phyloP scores from a whole-genome alignment of 768 basidiomycete genomes.

The Pseudohyphozyma bogoriensis region DNA sequence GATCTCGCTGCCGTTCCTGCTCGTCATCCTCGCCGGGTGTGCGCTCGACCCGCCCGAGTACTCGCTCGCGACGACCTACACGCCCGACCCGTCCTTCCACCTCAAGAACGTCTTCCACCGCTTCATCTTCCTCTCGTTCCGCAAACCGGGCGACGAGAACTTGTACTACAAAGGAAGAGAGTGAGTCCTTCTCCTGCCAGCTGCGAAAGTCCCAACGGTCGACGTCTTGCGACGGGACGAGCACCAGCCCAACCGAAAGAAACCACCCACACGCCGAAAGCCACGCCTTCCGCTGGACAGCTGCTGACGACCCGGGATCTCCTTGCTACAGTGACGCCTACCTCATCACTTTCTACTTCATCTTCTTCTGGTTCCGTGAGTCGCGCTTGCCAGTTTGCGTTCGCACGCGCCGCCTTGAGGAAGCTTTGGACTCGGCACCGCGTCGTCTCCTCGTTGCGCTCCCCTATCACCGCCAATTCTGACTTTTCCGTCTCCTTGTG shows the following conservation, averaged over 20 bases:
- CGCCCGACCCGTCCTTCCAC: slow-evolving; percentile 46
- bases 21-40: slow-evolving; percentile 49
- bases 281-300: neutral
- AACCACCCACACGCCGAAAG: too few relatives aligned
- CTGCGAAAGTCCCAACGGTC: neutral
- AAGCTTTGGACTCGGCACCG: too few relatives aligned
- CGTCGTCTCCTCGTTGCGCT: too few relatives aligned
- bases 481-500: too few relatives aligned
- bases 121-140: slow-evolving; percentile 26
- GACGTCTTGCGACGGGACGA: neutral
- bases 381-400: too few relatives aligned
- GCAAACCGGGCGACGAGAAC: slow-evolving; percentile 3
- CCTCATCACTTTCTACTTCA: slow-evolving; percentile 68
- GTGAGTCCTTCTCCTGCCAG: slow-evolving; percentile 2
- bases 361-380: slow-evolving; percentile 77
- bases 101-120: slow-evolving; percentile 3
- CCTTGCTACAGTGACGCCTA: slow-evolving; percentile 51
- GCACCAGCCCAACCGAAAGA: too few relatives aligned
- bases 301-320: neutral
- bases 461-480: too few relatives aligned
- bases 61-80: slow-evolving; percentile 65
- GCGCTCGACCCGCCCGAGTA: slow-evolving; percentile 58
- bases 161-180: slow-evolving; percentile 28
- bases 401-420: too few relatives aligned
- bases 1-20: slow-evolving; percentile 4